A percentile compares a stretch with the other conserved stretches of the same genome.
phyloP scores from a whole-genome alignment of 192 early-diverging fungal genomes.

The Coemansia sp. region DNA sequence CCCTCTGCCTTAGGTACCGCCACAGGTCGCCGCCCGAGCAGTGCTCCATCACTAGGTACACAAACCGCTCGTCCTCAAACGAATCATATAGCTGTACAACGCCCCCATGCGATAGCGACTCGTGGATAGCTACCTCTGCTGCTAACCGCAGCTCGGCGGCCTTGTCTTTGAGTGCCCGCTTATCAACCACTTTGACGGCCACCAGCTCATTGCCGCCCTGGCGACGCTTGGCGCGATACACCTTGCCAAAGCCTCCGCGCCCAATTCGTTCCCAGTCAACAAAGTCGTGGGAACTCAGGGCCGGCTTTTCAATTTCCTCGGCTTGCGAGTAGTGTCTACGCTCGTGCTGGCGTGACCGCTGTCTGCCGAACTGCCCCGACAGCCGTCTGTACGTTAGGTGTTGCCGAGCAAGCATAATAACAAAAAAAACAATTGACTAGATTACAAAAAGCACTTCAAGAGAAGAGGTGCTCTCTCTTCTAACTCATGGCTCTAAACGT shows the following conservation, averaged over 20 bases:
- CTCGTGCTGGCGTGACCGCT: background rate
- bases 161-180: slow-evolving; percentile 25
- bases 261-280: slow-evolving; percentile 40
- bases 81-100: slow-evolving; percentile 63
- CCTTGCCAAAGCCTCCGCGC: slow-evolving; percentile 48
- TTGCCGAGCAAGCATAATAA: slow-evolving; percentile 30
- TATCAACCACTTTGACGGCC: slow-evolving; percentile 45
- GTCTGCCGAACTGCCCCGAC: slow-evolving; percentile 19
- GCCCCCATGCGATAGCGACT: slow-evolving; percentile 55
- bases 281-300: slow-evolving; percentile 26
- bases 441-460: background rate
- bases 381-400: slow-evolving; percentile 27
- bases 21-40: slow-evolving; percentile 54
- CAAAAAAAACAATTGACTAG: background rate
- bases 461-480: background rate
- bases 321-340: background rate
- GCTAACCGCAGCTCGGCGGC: slow-evolving; percentile 54
- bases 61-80: slow-evolving; percentile 65
- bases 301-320: background rate
- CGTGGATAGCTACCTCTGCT: slow-evolving; percentile 68
- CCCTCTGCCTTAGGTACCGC: slow-evolving; percentile 36
- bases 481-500: background rate
- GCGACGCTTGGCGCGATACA: slow-evolving; percentile 30
- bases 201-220: slow-evolving; percentile 6
- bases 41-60: slow-evolving; percentile 74